Evolutionary conservation across 1,284 basidiomycete species (phyloP), one percentile per base, ranked within the genome.

Genomic region (Microbotryum silenes-acaulis): DNA sequence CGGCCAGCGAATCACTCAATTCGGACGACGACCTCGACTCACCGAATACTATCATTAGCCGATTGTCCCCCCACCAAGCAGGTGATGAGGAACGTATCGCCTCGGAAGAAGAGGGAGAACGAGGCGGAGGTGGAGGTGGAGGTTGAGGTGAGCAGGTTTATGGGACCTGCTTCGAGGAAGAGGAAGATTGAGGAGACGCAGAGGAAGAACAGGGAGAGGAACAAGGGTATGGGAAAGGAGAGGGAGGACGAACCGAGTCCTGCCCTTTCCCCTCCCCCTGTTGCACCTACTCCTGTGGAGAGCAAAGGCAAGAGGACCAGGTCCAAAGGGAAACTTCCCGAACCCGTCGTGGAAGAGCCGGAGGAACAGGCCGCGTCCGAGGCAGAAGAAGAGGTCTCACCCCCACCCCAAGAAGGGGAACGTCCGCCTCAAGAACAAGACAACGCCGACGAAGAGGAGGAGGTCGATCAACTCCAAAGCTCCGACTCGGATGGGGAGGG

Each of bases 81-180:
- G 37, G 83, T 93, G 94, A 87, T 97, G 7, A 31, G 31, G 9
- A 31, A 31, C 31, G 31, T 31, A 6, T 47, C 85, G 84, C 66
- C 83, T 89, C 61, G 93, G 94, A 12, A 81, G 2, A 81, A 81
- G 65, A 83, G 92, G 71, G 94, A 94, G 6, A 78, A 80, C 72
- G 91, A 89, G 78, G 97, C 97, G 76, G 82, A 89, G 60, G 83
- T 98, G 48, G 91, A 97, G 68, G 80, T 83, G 58, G 91, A 93
- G 73, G 80, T 97, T 12, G 87, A 91, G 76, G 81, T 86, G 50
- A 86, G 90, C 52, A 87, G 86, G 73, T 79, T 84, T 65, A 18
- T 14, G 14, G 37, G 2, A 42, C 37, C 37, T 12, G 37, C 37
- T 42, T 42, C 14, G 37, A 18, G 16, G 37, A 42, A 42, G 37